Conservation (phyloP, 2,329 filamentous ascomycete genomes). For the Ophioceras dolichostomum region DNA sequence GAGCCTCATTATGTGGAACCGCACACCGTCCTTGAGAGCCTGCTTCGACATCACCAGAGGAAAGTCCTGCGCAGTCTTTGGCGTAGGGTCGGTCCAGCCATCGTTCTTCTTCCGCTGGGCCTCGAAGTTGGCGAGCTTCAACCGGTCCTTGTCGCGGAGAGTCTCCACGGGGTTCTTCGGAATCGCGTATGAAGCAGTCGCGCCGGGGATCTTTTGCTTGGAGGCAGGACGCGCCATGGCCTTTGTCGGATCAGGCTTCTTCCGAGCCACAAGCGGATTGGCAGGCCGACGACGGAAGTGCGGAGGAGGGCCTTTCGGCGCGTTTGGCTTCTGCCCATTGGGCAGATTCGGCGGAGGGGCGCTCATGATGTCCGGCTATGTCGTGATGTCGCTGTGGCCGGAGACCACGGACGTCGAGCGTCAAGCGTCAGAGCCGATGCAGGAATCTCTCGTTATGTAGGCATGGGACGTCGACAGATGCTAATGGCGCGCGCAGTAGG, state of each 20-base stretch:
- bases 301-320: constrained; percentile 1
- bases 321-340: constrained; percentile 9
- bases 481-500: no score
- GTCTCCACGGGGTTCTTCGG: constrained; percentile 11
- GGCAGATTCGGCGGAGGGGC: constrained; percentile 22
- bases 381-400: no score
- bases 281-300: constrained; percentile 31
- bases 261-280: constrained; percentile 54
- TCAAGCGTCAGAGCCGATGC: no score
- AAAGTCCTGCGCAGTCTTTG: constrained; percentile 33
- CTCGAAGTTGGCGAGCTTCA: constrained; percentile 21
- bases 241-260: constrained; percentile 25
- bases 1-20: constrained; percentile 81
- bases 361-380: no score
- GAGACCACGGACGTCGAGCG: no score
- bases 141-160: constrained; percentile 11
- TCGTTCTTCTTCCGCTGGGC: constrained; percentile 32
- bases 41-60: constrained; percentile 77
- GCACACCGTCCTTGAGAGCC: constrained; percentile 63
- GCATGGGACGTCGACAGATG: no score
- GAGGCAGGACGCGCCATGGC: constrained; percentile 2
- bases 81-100: constrained; percentile 42
- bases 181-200: constrained; percentile 17
- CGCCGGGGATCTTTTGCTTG: constrained; percentile 6
- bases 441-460: no score